Percentiles rank a stretch among this genome's conserved stretches.
phyloP scores from a whole-genome alignment of 371 early-diverging fungal genomes.

The Apophysomyces variabilis region DNA sequence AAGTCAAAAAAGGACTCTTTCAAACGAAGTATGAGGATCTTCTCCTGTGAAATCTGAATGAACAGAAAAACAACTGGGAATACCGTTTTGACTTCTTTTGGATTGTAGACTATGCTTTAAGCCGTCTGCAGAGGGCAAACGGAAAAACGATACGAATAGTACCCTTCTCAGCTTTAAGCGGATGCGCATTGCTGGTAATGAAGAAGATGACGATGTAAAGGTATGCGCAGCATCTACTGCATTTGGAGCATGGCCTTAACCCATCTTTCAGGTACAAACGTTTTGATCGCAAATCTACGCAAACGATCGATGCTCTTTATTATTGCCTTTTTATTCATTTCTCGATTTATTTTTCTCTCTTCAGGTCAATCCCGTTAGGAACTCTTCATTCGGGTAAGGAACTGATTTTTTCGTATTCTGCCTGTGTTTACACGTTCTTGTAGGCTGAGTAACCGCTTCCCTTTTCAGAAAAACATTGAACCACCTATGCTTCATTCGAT shows the following conservation, averaged over 20 bases:
- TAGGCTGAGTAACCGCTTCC: not conserved
- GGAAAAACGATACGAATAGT: not conserved
- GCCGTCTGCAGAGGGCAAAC: not conserved
- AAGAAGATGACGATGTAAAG: not conserved
- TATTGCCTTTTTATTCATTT: too few species aligned
- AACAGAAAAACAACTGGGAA: not conserved
- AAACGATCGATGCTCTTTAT: too few species aligned
- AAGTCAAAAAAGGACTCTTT: not conserved
- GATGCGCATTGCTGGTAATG: not conserved
- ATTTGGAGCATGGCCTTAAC: not conserved
- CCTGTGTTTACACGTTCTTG: not conserved
- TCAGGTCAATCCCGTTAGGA: not conserved
- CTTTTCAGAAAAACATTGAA: not conserved
- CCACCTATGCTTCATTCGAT: conserved; percentile 35
- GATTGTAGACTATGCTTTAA: conserved; percentile 7
- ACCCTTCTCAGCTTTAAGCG: not conserved
- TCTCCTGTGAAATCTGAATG: not conserved
- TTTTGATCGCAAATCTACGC: too few species aligned
- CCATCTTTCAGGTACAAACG: too few species aligned
- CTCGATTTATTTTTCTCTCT: not conserved
- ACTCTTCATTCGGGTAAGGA: not conserved
- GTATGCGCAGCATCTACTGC: not conserved
- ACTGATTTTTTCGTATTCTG: not conserved
- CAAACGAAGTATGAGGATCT: conserved; percentile 1
- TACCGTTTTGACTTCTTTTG: not conserved